These are phyloP conservation scores for Crassisporium funariophilum DNA, from an alignment of 768 basidiomycete genomes.

Conservation along the genomic window DNA sequence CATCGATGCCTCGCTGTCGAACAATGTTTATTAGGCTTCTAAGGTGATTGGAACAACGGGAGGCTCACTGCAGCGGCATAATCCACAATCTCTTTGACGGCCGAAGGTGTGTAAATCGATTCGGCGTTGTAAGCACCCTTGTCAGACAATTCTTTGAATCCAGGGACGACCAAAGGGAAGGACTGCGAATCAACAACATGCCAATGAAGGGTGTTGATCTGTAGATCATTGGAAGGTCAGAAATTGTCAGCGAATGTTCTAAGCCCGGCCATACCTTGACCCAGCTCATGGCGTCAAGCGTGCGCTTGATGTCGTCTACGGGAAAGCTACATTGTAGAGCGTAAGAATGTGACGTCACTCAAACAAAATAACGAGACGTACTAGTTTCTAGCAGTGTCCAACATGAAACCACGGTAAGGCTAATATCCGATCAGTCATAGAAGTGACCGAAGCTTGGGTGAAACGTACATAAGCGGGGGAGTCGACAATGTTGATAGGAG, in stretches of 20 bases:
- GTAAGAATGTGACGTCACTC: neutral
- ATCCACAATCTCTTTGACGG: conserved; percentile 59
- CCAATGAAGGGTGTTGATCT: conserved; percentile 85
- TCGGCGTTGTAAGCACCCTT: conserved; percentile 68
- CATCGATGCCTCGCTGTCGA: conserved; percentile 69
- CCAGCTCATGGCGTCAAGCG: conserved; percentile 77
- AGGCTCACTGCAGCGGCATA: conserved; percentile 71
- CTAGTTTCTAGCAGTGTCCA: conserved; percentile 82
- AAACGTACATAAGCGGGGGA: conserved; percentile 63
- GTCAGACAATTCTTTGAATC: conserved; percentile 58
- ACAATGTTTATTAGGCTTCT: conserved; percentile 3
- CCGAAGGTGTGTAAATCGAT: conserved; percentile 52
- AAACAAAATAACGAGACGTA: conserved; percentile 28
- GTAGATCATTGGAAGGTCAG: neutral
- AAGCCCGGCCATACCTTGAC: conserved; percentile 60
- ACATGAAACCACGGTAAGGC: conserved; percentile 77
- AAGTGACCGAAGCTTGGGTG: neutral
- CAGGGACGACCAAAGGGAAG: conserved; percentile 70
- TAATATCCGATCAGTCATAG: conserved; percentile 24
- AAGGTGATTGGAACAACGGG: neutral
- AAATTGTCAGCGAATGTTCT: neutral
- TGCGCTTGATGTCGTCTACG: conserved; percentile 62
- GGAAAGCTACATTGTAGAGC: conserved; percentile 49
- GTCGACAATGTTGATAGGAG: conserved; percentile 62
- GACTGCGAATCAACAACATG: conserved; percentile 82